phyloP scores from a whole-genome alignment of 2,329 filamentous ascomycete genomes.

The Fusarium clavum region DNA sequence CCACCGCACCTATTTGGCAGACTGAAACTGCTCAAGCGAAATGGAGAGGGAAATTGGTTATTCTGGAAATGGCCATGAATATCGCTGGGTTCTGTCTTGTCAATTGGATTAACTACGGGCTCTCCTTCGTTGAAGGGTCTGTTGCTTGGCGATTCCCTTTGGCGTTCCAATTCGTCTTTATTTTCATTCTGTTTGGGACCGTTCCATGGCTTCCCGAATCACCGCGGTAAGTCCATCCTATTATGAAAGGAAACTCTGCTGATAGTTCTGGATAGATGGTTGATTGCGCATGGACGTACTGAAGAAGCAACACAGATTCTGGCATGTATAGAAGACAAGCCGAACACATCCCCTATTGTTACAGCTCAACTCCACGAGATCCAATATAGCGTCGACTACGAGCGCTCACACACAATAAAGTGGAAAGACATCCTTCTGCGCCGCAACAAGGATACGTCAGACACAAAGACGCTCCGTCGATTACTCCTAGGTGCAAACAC shows the following conservation, averaged over 20 bases:
- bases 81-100: constrained; percentile 31
- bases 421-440: constrained; percentile 11
- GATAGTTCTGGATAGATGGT: constrained; percentile 1
- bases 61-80: constrained; percentile 26
- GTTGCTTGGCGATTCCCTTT: constrained; percentile 58
- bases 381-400: constrained; percentile 24
- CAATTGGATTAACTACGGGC: constrained; percentile 55
- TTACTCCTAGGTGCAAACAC: constrained; percentile 58
- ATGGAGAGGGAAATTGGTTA: constrained; percentile 20
- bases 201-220: constrained; percentile 46
- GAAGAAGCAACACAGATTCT: constrained; percentile 24
- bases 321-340: constrained; percentile 23
- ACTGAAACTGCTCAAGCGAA: constrained; percentile 22
- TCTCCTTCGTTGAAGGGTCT: constrained; percentile 49
- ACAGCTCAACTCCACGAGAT: constrained; percentile 22
- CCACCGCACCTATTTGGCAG: constrained; percentile 28
- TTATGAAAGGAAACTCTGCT: accelerated
- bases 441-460: constrained; percentile 4
- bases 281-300: constrained; percentile 11
- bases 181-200: constrained; percentile 47
- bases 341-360: neutral
- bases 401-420: constrained; percentile 13
- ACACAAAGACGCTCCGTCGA: constrained; percentile 26
- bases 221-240: neutral
- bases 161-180: constrained; percentile 59